phyloP scores from a whole-genome alignment of 129 eudicot species.

The Saussurea involucrata region DNA sequence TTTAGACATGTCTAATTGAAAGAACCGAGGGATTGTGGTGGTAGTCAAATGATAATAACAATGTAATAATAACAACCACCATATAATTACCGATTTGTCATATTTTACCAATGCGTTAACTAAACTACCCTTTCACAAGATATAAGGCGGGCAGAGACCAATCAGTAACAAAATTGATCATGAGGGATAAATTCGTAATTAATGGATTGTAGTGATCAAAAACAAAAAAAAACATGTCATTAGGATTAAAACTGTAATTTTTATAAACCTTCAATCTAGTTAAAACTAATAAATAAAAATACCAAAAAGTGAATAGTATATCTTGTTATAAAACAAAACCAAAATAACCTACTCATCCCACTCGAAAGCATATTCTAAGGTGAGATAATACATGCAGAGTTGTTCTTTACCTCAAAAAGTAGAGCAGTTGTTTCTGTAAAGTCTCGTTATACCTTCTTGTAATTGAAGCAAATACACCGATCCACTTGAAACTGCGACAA shows the following conservation, averaged over 20 bases:
- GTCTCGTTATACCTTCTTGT: background rate
- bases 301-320: background rate
- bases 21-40: background rate
- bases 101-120: background rate
- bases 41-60: background rate
- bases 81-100: background rate
- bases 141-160: background rate
- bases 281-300: no score
- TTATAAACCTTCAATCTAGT: background rate
- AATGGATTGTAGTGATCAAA: background rate
- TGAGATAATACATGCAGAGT: background rate
- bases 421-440: background rate
- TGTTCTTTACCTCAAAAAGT: background rate
- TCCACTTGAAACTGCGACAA: background rate
- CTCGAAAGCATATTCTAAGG: no score
- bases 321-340: background rate
- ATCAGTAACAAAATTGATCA: background rate
- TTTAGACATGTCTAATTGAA: no score
- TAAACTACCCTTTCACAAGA: background rate
- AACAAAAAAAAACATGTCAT: background rate
- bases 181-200: background rate
- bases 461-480: background rate
- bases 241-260: background rate
- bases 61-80: background rate
- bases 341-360: background rate